Base-by-base conservation (phyloP, 306 rosid species). In the Oxytropis ochrocephala region DNA sequence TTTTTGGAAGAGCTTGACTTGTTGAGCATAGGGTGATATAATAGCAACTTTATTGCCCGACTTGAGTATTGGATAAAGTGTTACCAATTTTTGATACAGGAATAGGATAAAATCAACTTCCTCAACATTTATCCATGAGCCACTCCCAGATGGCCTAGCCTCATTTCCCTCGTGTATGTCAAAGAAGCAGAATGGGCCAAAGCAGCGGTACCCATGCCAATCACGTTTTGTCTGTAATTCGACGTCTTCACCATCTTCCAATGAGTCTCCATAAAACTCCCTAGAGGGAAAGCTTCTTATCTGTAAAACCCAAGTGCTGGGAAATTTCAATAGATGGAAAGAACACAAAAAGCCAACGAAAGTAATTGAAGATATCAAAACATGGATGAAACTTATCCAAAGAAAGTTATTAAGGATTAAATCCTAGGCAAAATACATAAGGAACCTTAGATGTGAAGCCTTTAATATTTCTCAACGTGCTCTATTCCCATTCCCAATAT, bases 61-160 rank as follows among this genome's bases (percentile, higher is more conserved):
- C 77, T 88, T 88, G 52, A 93, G 86, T 51, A 67, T 76, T 1
- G 97, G 91, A 82, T 88, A 86, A 35, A 66, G 70, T 16, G 85
- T 78, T 69, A 93, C 83, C 78, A 93, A 81, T 55, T 88, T 90
- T 58, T 87, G 83, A 84, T 86, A 93, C 75, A 90, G 49, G 57
- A 82, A 82, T 64, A 93, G 85, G 81, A 88, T 91, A 79, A 93
- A 93, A 14, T 93, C 97, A 71, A 85, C 96, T 84, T 93, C 98
- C 44, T 80, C 96, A 8, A 8, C 75, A 64, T 90, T 93, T 55
- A 88, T 75, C 96, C 86, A 85, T 17, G 97, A 90, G 30, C 88
- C 89, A 88, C 95, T 84, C 67, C 96, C 92, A 61, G 76, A 6
- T 32, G 93, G 86, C 64, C 75, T 81, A 58, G 86, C 59, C 84